Base-by-base conservation (phyloP, 352 stramenopile genomes). In the Thalassiosira gravida region DNA sequence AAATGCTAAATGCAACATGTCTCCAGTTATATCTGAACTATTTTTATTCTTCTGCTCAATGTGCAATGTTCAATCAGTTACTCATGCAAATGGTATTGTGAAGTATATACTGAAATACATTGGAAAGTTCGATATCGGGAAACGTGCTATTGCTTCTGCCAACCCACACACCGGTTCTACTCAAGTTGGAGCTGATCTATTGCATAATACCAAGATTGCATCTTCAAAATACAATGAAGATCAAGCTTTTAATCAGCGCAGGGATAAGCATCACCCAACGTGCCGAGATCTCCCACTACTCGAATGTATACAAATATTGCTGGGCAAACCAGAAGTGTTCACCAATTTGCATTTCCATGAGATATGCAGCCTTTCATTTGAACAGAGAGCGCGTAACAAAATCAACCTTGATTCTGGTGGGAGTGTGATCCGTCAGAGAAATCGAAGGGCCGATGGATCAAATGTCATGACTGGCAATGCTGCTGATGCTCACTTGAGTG, bases 41-140 rank as follows among this genome's bases (percentile, higher is more conserved):
- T 77, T 77, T 29, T 16, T 70, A 2, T 9, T 65, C 13, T 62
- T 77, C 1, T 3, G 39, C 14, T 70, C 69, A 20, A 71, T 71
- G 57, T 14, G 6, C 30, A 71, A 77, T 30, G 16, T 44, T 22
- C 69, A 77, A 59, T 30, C 14, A 11, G 53, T 70, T 50, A 14
- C 7, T 29, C 14, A 37, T 29, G 35, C 44, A 37, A 69, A 57
- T 58, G 44, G 37, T 22, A 20, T 69, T 46, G 24, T 22, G 9
- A 77, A 77, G 39, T 77, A 77, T 67, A 47, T 77, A 18, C 7
- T 77, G 8, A 77, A 77, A 29, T 77, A 77, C 37, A 18, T 64
- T 29, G 22, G n/a, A 18, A 77, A 77, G 47, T 65, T 77, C 50
- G 69, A 77, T 65, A 2, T 71, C 25, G 20, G 14, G 7, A 69